phyloP scores from a whole-genome alignment of 345 rosid species.

The Euphorbia tirucalli region DNA sequence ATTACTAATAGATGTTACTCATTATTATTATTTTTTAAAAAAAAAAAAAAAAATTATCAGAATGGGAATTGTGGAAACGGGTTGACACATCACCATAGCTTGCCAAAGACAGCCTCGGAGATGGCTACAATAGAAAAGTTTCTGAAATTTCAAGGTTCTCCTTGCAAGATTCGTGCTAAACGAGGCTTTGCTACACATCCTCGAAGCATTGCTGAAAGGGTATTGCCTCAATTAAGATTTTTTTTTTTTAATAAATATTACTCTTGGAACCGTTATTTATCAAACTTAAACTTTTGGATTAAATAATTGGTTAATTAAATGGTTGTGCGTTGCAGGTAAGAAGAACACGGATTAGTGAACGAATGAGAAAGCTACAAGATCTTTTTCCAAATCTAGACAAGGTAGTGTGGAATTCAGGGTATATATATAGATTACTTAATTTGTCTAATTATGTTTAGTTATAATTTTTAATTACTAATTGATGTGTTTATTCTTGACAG shows the following conservation, averaged over 20 bases:
- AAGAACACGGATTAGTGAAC: conserved; percentile 63
- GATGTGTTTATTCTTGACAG: conserved; percentile 29
- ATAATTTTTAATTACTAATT: background rate
- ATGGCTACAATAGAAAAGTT: conserved; percentile 37
- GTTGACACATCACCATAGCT: conserved; percentile 69
- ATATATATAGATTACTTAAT: no score
- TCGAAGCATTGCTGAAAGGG: conserved; percentile 95
- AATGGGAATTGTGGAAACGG: no score
- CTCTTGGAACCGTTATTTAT: no score
- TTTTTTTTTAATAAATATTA: no score
- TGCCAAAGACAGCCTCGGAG: conserved; percentile 54
- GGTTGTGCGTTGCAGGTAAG: conserved; percentile 52
- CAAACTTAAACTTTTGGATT: no score
- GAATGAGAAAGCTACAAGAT: conserved; percentile 63
- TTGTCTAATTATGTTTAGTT: background rate
- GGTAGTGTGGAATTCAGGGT: conserved; percentile 38
- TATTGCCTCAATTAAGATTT: no score
- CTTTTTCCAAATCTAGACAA: conserved; percentile 69
- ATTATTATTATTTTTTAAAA: no score
- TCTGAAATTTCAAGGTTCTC: conserved; percentile 64
- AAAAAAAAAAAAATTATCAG: no score
- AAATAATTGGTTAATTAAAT: no score
- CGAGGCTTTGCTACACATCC: conserved; percentile 94
- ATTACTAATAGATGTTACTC: no score
- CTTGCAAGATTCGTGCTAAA: conserved; percentile 81